A percentile compares a stretch with the other conserved stretches of the same genome.
Conservation (phyloP, 148 eudicot genomes). For the Chenopodium berlandieri region DNA sequence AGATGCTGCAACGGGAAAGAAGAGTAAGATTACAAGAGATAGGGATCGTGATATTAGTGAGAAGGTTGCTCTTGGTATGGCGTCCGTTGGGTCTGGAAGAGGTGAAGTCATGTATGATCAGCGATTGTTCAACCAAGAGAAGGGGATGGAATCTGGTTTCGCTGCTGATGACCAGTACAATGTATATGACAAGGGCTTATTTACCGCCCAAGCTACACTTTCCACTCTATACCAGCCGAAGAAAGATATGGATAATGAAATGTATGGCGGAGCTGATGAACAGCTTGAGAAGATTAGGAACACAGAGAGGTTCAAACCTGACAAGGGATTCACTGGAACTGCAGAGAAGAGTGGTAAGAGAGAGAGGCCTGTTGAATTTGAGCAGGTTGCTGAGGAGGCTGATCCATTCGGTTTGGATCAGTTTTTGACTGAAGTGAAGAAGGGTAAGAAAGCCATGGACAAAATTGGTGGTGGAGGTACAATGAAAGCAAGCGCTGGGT, state of each 20-base stretch:
- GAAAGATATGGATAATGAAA: conserved; percentile 62
- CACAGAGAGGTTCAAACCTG: conserved; percentile 76
- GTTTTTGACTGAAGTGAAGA: conserved; percentile 74
- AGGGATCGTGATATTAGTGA: conserved; percentile 86
- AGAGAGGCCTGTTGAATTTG: conserved; percentile 80
- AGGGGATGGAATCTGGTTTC: conserved; percentile 87
- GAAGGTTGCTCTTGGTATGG: conserved; percentile 93
- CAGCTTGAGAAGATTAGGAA: conserved; percentile 71
- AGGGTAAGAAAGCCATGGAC: conserved; percentile 67
- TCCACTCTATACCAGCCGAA: conserved; percentile 74
- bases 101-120: conserved; percentile 89
- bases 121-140: conserved; percentile 81
- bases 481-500: conserved; percentile 70
- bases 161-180: conserved; percentile 82
- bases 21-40: conserved; percentile 81
- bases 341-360: conserved; percentile 56
- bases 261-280: conserved; percentile 80
- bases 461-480: conserved; percentile 74
- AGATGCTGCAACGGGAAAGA: conserved; percentile 79
- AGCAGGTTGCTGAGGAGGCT: conserved; percentile 67
- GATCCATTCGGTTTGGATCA: conserved; percentile 84
- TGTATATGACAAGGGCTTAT: conserved; percentile 74
- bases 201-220: conserved; percentile 72
- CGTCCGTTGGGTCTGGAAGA: conserved; percentile 47
- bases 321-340: conserved; percentile 63